These are phyloP conservation scores for Cryptococcus sp. DNA, from an alignment of 1,284 basidiomycete genomes.

Conservation along the genomic window DNA sequence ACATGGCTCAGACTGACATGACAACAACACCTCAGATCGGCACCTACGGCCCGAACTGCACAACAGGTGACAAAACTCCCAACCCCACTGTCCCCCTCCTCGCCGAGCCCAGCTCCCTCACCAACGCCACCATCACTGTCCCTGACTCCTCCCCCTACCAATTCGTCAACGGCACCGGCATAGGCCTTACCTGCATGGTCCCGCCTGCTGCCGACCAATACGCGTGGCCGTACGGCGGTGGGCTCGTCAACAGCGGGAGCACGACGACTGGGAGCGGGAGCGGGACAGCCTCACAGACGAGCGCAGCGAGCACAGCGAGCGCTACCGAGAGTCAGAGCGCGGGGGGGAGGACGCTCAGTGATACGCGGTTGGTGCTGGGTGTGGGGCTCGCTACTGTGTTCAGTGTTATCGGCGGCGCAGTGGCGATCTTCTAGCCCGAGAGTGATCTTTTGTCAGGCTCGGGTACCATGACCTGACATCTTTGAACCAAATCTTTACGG, in stretches of 20 bases:
- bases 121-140: constrained; percentile 27
- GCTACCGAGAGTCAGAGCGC: neutral
- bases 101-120: constrained; percentile 18
- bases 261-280: neutral
- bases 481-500: no score
- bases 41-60: constrained; percentile 66
- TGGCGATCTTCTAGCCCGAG: neutral
- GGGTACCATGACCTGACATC: no score
- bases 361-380: neutral
- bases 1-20: neutral
- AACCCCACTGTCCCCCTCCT: constrained; percentile 31
- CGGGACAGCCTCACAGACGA: neutral
- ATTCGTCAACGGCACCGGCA: constrained; percentile 32
- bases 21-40: constrained; percentile 55
- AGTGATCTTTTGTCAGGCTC: no score
- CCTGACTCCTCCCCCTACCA: constrained; percentile 12
- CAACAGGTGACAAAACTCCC: constrained; percentile 52
- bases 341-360: neutral
- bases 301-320: constrained; percentile 5
- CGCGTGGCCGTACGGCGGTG: constrained; percentile 35
- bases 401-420: neutral
- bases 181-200: constrained; percentile 37
- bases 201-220: constrained; percentile 15
- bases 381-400: neutral
- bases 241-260: constrained; percentile 14